Base-by-base conservation (phyloP, 352 stramenopile genomes). In the Phytophthora hybrid region DNA sequence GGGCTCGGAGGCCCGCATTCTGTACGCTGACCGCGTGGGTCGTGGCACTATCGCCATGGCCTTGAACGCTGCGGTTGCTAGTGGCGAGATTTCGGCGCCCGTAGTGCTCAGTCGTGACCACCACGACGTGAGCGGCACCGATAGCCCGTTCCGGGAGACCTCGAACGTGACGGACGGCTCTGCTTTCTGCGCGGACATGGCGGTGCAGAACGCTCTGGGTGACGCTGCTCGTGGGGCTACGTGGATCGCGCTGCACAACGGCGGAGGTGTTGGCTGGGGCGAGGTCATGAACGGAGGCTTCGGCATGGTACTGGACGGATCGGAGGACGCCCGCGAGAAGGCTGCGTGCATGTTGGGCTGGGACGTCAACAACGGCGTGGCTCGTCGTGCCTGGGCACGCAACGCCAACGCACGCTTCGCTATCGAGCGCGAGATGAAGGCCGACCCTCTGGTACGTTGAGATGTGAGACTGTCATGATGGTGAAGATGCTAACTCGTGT, bases 331-430 rank as follows among this genome's bases (percentile, higher is more conserved):
- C 4, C 84, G 76, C 4, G 46, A 82, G 52, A 92, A 93, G 71
- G 88, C 88, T 47, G 75, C 71, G 32, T 78, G 76, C 55, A 96
- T 97, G 88, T 78, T 97, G 47, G 83, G 87, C 54, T 97, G 91
- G 90, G 91, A 97, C 72, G 91, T 97, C 44, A 96, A 96, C 87
- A 97, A 97, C 73, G 91, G 91, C 46, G 88, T 97, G 26, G 80
- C 85, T 8, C 82, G 90, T 29, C 83, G 91, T 41, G 87, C 87
- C 9, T 97, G 91, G 91, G 87, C 84, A 2, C 84, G 90, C 62
- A 97, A 97, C 69, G 87, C 91, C 66, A 95, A 96, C 62, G 91
- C 91, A 4, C 79, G 84, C 44, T 90, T 96, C 63, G 89, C 88
- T 49, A 95, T 95, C 52, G 71, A 93, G 59, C 87, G 88, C 46